A percentile compares a stretch with the other conserved stretches of the same genome.
These are phyloP conservation scores for Lactarius indigo DNA, from an alignment of 768 basidiomycete genomes.

Conservation along the genomic window DNA sequence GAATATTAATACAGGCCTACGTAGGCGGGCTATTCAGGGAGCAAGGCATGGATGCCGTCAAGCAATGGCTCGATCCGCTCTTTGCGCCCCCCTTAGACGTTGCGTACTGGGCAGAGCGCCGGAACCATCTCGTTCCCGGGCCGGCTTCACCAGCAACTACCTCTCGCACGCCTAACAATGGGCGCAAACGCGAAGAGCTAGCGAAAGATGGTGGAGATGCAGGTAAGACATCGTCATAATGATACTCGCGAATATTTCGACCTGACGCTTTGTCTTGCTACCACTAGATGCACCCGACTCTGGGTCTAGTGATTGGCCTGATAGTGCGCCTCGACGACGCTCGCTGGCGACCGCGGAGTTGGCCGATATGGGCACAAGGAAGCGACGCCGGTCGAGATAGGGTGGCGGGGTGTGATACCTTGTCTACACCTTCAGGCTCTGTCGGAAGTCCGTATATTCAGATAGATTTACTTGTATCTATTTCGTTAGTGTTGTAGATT, in stretches of 20 bases:
- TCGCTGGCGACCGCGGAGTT: background rate
- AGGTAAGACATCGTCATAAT: background rate
- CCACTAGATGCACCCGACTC: background rate
- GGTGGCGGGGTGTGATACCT: background rate
- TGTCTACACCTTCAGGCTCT: background rate
- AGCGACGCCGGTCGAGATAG: background rate
- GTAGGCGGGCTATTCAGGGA: constrained; percentile 19
- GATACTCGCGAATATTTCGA: background rate
- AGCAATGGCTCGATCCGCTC: constrained; percentile 9
- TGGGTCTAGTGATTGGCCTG: background rate
- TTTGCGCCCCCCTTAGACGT: background rate
- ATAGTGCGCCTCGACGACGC: background rate
- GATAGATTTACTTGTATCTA: too few relatives aligned
- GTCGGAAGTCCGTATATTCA: too few relatives aligned
- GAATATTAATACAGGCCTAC: constrained; percentile 9
- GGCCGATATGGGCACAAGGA: background rate
- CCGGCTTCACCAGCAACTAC: background rate
- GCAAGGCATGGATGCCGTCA: constrained; percentile 6
- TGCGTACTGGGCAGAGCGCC: constrained; percentile 2
- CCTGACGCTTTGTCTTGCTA: background rate
- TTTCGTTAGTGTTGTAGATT: too few relatives aligned
- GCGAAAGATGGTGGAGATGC: background rate
- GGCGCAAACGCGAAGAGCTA: background rate
- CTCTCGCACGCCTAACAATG: background rate
- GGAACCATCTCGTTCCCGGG: background rate